phyloP scores from a whole-genome alignment of 371 early-diverging fungal genomes.

The Mucor mucedo region DNA sequence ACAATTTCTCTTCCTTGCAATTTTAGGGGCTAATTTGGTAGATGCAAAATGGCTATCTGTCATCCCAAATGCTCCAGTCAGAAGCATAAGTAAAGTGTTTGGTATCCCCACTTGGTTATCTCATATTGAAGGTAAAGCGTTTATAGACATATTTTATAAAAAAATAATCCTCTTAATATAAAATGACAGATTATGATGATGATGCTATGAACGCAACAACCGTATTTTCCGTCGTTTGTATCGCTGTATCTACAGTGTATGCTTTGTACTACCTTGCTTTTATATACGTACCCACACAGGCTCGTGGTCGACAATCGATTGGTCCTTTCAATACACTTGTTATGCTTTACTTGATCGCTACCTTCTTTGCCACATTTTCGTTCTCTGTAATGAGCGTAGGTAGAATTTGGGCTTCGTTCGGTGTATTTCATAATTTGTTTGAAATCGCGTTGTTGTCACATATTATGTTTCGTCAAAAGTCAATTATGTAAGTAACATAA shows the following conservation, averaged over 20 bases:
- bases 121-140: conserved; percentile 28
- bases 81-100: conserved; percentile 29
- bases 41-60: conserved; percentile 31
- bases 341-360: conserved; percentile 43
- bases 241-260: conserved; percentile 20
- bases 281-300: conserved; percentile 13
- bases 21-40: background rate
- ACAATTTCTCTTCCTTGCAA: background rate
- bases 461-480: conserved; percentile 25
- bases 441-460: conserved; percentile 44
- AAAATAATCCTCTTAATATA: background rate
- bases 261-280: conserved; percentile 15
- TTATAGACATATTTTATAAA: background rate
- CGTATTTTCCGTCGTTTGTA: conserved; percentile 26
- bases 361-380: conserved; percentile 37
- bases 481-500: conserved; percentile 8
- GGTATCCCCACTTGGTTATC: conserved; percentile 36
- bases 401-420: conserved; percentile 56
- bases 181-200: conserved; percentile 24
- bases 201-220: conserved; percentile 31
- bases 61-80: conserved; percentile 23
- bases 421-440: conserved; percentile 52
- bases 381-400: conserved; percentile 52
- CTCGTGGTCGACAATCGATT: conserved; percentile 12
- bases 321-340: conserved; percentile 41